These are phyloP conservation scores for Salvia rosmarinus DNA, from an alignment of 257 asterid genomes.

Conservation along the genomic window DNA sequence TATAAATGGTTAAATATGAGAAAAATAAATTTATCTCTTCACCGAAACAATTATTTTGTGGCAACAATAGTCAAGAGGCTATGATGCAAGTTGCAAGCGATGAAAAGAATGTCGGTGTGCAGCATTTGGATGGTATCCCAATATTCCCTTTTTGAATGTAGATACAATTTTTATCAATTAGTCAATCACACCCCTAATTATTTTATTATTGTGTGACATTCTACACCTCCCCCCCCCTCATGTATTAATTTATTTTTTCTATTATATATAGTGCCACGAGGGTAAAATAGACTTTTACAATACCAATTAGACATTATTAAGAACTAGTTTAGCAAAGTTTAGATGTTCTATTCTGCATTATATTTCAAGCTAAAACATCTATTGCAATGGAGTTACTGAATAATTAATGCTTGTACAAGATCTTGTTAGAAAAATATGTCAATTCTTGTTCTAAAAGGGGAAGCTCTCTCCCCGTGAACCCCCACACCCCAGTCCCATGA, in stretches of 20 bases:
- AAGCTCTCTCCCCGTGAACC: too few relatives aligned
- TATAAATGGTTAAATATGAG: too few relatives aligned
- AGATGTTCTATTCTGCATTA: background rate
- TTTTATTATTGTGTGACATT: background rate
- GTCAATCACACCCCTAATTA: constrained; percentile 18
- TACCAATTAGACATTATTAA: background rate
- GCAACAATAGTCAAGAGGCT: too few relatives aligned
- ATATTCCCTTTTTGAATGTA: constrained; percentile 33
- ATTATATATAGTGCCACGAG: background rate
- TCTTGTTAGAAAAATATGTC: too few relatives aligned
- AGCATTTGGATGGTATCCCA: constrained; percentile 49
- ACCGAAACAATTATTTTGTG: too few relatives aligned
- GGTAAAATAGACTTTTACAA: background rate
- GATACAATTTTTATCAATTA: constrained; percentile 25
- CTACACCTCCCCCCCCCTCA: background rate
- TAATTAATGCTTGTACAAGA: too few relatives aligned
- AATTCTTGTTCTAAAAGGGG: too few relatives aligned
- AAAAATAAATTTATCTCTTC: too few relatives aligned
- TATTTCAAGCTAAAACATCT: background rate
- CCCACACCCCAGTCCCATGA: too few relatives aligned
- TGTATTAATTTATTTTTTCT: too few relatives aligned
- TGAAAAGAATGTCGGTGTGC: too few relatives aligned
- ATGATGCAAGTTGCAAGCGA: too few relatives aligned
- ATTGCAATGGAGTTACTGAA: background rate
- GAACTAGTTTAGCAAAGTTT: background rate